Percentiles rank a stretch among this genome's conserved stretches.
phyloP scores from a whole-genome alignment of 441 rosid genomes.

The Pelargonium myrrhifolium region DNA sequence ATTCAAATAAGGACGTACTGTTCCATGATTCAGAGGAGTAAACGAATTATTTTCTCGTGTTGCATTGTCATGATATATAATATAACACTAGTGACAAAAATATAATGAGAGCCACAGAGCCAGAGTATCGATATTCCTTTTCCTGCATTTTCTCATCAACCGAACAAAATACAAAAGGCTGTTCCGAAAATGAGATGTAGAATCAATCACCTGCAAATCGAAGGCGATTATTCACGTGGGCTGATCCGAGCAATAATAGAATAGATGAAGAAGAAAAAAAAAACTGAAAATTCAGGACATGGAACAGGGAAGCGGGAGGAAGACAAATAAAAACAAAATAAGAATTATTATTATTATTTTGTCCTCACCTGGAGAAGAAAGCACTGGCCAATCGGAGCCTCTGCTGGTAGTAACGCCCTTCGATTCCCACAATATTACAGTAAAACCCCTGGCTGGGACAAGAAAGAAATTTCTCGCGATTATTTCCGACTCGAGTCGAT shows the following conservation, averaged over 20 bases:
- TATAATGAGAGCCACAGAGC: neutral
- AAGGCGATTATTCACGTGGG: neutral
- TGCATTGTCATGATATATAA: neutral
- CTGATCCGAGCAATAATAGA: neutral
- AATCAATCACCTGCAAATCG: constrained; percentile 4
- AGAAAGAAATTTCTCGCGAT: neutral
- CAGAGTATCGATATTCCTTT: neutral
- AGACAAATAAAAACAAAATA: neutral
- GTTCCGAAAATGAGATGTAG: neutral
- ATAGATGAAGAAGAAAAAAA: neutral
- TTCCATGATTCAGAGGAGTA: neutral
- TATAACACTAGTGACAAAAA: neutral
- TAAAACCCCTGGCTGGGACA: constrained; percentile 1
- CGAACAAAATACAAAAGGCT: neutral
- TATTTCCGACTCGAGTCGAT: neutral
- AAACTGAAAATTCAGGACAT: neutral
- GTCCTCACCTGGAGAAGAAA: neutral
- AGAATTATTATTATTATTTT: neutral
- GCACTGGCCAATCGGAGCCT: neutral
- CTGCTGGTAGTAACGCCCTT: neutral
- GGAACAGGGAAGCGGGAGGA: neutral
- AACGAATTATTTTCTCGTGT: neutral
- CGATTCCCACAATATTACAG: constrained; percentile 1
- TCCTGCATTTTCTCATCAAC: neutral
- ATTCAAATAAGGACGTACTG: neutral